Evolutionary conservation across 2,329 filamentous ascomycete species (phyloP).

Genomic region (Xylaria sp.): DNA sequence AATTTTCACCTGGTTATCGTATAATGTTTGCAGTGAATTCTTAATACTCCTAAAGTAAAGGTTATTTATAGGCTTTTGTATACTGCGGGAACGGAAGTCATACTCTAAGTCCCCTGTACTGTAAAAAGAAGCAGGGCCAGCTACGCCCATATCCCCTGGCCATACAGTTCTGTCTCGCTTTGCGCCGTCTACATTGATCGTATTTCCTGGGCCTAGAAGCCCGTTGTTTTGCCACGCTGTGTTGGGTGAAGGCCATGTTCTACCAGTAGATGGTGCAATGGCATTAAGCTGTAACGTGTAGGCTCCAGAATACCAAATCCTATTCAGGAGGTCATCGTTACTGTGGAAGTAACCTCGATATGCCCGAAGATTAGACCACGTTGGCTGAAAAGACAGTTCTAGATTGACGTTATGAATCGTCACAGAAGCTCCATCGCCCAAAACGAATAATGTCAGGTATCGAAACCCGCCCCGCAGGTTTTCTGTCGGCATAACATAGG

Average conservation of each 20-base stretch:
- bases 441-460: constrained; percentile 56
- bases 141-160: constrained; percentile 68
- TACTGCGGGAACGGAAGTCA: constrained; percentile 9
- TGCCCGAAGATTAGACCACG: constrained; percentile 60
- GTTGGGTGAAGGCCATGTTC: constrained; percentile 45
- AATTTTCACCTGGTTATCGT: constrained; percentile 48
- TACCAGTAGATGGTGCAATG: constrained; percentile 44
- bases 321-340: constrained; percentile 62
- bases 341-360: constrained; percentile 66
- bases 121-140: constrained; percentile 61
- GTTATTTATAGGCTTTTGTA: constrained; percentile 32
- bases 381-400: constrained; percentile 49
- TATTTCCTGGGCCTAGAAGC: constrained; percentile 47
- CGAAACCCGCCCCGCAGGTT: constrained; percentile 57
- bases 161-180: constrained; percentile 67
- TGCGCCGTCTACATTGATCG: constrained; percentile 58
- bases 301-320: constrained; percentile 67
- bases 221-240: constrained; percentile 47
- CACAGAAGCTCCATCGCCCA: constrained; percentile 46
- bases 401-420: constrained; percentile 42
- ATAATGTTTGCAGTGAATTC: constrained; percentile 56
- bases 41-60: constrained; percentile 52
- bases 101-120: constrained; percentile 59
- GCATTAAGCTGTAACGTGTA: constrained; percentile 60
- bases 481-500: constrained; percentile 54